These are phyloP conservation scores for Cystobasidium slooffiae DNA, from an alignment of 1,284 basidiomycete genomes.

Conservation along the genomic window DNA sequence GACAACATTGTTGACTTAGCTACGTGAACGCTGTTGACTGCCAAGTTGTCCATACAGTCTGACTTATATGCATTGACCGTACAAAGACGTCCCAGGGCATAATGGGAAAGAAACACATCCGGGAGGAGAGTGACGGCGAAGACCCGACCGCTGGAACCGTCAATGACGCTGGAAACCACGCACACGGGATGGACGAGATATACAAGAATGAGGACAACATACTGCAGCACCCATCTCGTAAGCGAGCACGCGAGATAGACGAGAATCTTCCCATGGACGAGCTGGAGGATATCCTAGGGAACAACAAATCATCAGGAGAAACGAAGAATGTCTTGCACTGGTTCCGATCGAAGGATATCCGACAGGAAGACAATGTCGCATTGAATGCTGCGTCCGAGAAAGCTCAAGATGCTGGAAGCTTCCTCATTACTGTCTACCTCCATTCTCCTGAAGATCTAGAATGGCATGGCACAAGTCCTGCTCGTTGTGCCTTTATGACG, in stretches of 20 bases:
- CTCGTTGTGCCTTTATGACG: slow-evolving; percentile 82
- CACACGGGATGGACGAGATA: slow-evolving; percentile 12
- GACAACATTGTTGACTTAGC: no score
- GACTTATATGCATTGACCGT: no score
- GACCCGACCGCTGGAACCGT: background rate
- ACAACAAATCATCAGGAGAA: background rate
- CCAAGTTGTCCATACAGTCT: no score
- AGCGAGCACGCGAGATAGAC: slow-evolving; percentile 30
- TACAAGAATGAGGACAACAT: slow-evolving; percentile 11
- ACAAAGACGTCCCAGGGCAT: no score
- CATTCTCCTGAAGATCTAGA: slow-evolving; percentile 81
- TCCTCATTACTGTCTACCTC: slow-evolving; percentile 72
- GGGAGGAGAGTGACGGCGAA: background rate
- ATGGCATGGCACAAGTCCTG: slow-evolving; percentile 76
- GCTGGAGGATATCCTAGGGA: slow-evolving; percentile 16
- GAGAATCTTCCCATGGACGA: slow-evolving; percentile 16
- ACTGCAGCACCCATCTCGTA: slow-evolving; percentile 19
- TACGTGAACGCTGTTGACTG: no score
- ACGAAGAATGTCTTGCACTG: slow-evolving; percentile 34
- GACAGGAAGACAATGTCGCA: slow-evolving; percentile 23
- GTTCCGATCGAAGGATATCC: slow-evolving; percentile 27
- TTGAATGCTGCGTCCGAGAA: slow-evolving; percentile 5
- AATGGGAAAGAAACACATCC: background rate
- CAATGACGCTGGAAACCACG: background rate
- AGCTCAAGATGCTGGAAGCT: background rate